These are phyloP conservation scores for Colletotrichum sidae DNA, from an alignment of 2,329 filamentous ascomycete genomes.

Conservation along the genomic window DNA sequence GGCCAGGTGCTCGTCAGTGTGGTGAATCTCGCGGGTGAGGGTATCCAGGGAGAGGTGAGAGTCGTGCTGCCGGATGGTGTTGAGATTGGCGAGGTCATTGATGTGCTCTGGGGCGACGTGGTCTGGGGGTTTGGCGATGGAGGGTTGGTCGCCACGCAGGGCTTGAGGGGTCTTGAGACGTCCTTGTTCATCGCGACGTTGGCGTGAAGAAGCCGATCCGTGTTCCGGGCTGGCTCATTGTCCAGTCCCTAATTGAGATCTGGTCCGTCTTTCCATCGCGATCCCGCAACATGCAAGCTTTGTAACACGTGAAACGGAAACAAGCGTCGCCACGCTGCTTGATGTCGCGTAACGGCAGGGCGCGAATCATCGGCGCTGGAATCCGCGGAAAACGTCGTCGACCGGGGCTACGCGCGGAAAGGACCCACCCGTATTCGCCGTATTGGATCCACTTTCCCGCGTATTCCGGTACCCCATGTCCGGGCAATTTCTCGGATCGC, in stretches of 20 bases:
- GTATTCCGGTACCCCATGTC: not conserved
- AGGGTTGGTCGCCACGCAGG: slow-evolving; percentile 20
- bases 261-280: no score
- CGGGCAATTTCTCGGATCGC: not conserved
- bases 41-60: slow-evolving; percentile 15
- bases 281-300: no score
- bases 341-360: no score
- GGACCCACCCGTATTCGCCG: not conserved
- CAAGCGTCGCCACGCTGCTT: no score
- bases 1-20: slow-evolving; percentile 19
- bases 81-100: not conserved
- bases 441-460: slow-evolving; percentile 6
- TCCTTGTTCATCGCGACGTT: slow-evolving; percentile 6
- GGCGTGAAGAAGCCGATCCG: not conserved
- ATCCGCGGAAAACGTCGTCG: slow-evolving; percentile 1
- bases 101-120: slow-evolving; percentile 26
- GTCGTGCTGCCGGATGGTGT: slow-evolving; percentile 10
- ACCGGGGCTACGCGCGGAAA: slow-evolving; percentile 3
- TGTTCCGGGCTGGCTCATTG: no score
- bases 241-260: no score
- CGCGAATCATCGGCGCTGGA: no score
- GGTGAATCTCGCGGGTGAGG: slow-evolving; percentile 16
- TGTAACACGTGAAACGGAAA: no score
- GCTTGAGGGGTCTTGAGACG: slow-evolving; percentile 15
- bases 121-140: slow-evolving; percentile 5